These are phyloP conservation scores for Spathaspora sp. DNA, from an alignment of 805 yeast genomes.

Conservation along the genomic window DNA sequence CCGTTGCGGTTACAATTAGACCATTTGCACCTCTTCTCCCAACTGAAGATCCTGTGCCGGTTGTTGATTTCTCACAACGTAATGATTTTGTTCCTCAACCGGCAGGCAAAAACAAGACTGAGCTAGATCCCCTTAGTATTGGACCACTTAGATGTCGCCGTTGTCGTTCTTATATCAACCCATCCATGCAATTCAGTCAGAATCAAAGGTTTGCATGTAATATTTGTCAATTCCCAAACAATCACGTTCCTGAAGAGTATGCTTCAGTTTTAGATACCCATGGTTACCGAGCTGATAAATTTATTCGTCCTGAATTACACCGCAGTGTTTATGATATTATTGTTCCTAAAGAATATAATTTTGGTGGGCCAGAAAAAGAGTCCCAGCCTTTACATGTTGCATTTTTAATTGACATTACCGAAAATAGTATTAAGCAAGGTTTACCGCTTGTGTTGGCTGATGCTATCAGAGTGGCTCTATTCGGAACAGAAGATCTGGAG, in stretches of 20 bases:
- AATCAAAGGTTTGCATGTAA: slow-evolving; percentile 75
- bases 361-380: slow-evolving; percentile 27
- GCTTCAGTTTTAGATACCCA: slow-evolving; percentile 56
- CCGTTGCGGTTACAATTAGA: slow-evolving; percentile 74
- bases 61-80: slow-evolving; percentile 50
- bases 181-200: slow-evolving; percentile 65
- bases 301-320: slow-evolving; percentile 68
- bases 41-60: slow-evolving; percentile 59
- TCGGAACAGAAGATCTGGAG: slow-evolving; percentile 9
- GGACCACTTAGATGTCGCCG: slow-evolving; percentile 90
- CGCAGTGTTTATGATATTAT: slow-evolving; percentile 82
- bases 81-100: not conserved
- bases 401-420: slow-evolving; percentile 68
- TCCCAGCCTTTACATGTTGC: slow-evolving; percentile 61
- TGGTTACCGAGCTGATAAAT: slow-evolving; percentile 62
- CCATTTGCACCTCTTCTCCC: slow-evolving; percentile 72
- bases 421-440: slow-evolving; percentile 54
- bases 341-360: slow-evolving; percentile 72
- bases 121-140: slow-evolving; percentile 22
- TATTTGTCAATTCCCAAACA: slow-evolving; percentile 73
- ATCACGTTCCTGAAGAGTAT: slow-evolving; percentile 65
- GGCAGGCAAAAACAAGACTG: slow-evolving; percentile 20
- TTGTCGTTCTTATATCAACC: slow-evolving; percentile 88
- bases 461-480: slow-evolving; percentile 58
- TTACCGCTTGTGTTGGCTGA: slow-evolving; percentile 64